Evolutionary conservation across 164 flowering plant species (phyloP).

Genomic region (Stephania cephalantha): DNA sequence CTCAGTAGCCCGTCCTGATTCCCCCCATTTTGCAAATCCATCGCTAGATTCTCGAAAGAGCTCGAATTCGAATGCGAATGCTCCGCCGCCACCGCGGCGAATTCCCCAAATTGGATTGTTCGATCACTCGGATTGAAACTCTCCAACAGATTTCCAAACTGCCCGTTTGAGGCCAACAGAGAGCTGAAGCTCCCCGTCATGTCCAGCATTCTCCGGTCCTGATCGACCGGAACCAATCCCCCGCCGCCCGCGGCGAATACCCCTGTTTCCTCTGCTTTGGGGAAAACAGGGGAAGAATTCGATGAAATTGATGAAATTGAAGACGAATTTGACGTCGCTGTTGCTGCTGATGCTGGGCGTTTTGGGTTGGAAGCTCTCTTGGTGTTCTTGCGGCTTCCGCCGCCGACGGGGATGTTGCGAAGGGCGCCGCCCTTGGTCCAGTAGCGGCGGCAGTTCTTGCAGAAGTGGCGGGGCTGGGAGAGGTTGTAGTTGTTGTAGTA

Average conservation of each 20-base stretch:
- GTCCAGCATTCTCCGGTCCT: slow-evolving; percentile 31
- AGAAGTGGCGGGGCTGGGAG: slow-evolving; percentile 34
- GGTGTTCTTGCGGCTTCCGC: slow-evolving; percentile 41
- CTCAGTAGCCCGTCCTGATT: slow-evolving; percentile 33
- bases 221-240: slow-evolving; percentile 12
- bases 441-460: slow-evolving; percentile 30
- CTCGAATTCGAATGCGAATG: slow-evolving; percentile 21
- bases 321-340: neutral
- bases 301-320: slow-evolving; percentile 11
- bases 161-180: slow-evolving; percentile 32
- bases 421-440: slow-evolving; percentile 43
- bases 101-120: slow-evolving; percentile 22
- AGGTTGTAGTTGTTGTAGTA: slow-evolving; percentile 36
- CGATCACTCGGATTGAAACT: slow-evolving; percentile 27
- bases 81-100: slow-evolving; percentile 5
- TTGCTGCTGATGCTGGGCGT: slow-evolving; percentile 5
- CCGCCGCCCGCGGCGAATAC: slow-evolving; percentile 9
- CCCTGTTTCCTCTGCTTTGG: slow-evolving; percentile 9
- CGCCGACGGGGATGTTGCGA: slow-evolving; percentile 80
- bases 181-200: slow-evolving; percentile 33
- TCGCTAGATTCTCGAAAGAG: slow-evolving; percentile 12
- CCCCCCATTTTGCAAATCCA: slow-evolving; percentile 24
- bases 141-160: slow-evolving; percentile 32
- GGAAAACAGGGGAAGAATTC: slow-evolving; percentile 9
- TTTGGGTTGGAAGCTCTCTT: slow-evolving; percentile 27